Evolutionary conservation across 208 protist species (phyloP), one percentile per base, ranked within the genome.

Genomic region (Trypanosoma scelopori): DNA sequence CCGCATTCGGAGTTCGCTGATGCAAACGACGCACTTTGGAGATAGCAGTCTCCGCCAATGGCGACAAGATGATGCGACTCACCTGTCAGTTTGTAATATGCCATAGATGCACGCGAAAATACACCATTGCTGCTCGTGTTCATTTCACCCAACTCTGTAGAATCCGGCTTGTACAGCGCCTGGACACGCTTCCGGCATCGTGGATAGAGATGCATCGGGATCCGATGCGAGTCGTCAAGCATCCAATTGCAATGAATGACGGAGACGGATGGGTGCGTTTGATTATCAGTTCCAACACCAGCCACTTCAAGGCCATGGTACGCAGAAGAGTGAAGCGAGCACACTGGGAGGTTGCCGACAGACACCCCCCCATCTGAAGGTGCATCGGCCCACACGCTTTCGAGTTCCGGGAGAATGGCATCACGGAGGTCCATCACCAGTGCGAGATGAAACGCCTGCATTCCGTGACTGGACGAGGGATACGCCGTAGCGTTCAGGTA

Each of bases 1-100:
- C 61, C 61, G 39, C 61, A 67, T 16, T 12, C 25, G 1, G 12
- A 22, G 5, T 18, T 52, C 6, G 27, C 45, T 23, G 46, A 37
- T 5, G 5, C 18, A 32, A 15, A 35, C 1, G 16, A n/a, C 4
- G 49, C 0, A 25, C 18, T 51, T 20, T 27, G 16, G 23, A 39
- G 27, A 27, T 53, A 13, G 30, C 57, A 63, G 23, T 53, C 57
- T 23, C 57, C 57, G 52, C 46, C 57, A 25, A 63, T 3, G 9
- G 58, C 58, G 18, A 64, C 46, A 37, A 64, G 5, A 43, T 53
- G 22, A 53, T 30, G 43, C n/a, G 18, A 11, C 39, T 64, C 58
- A n/a, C 46, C 46, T 9, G 58, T 64, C 27, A 64, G 5, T 51
- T 64, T 22, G 32, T 45, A 28, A 55, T 64, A 64, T n/a, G 13